Evolutionary conservation across 495 filamentous ascomycete species (phyloP).

Genomic region (Neurospora sp.): DNA sequence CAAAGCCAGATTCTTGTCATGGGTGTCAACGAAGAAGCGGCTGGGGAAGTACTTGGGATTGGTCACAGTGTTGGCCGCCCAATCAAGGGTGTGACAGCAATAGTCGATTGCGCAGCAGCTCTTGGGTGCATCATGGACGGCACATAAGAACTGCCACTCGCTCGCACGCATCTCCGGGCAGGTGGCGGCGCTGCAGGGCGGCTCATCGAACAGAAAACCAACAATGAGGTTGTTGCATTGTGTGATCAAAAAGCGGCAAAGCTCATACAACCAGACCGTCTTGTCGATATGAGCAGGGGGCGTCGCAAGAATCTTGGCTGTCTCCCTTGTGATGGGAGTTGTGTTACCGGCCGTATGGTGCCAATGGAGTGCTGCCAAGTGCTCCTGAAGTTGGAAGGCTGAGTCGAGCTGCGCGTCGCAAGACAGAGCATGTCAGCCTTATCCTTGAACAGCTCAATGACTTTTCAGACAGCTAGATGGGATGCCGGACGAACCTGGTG

Average conservation of each 20-base stretch:
- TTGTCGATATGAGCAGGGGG: conserved; percentile 73
- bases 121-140: conserved; percentile 91
- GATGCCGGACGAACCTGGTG: conserved; percentile 50
- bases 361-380: conserved; percentile 84
- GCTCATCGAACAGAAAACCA: conserved; percentile 80
- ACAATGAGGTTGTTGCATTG: conserved; percentile 88
- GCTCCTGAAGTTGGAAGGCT: conserved; percentile 96
- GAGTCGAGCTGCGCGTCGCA: conserved; percentile 61
- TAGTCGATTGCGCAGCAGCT: conserved; percentile 97
- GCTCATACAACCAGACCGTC: conserved; percentile 91
- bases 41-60: conserved; percentile 87
- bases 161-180: conserved; percentile 97
- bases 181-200: conserved; percentile 73
- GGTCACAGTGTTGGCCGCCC: conserved; percentile 85
- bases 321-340: conserved; percentile 60
- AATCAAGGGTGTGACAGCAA: conserved; percentile 95
- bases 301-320: conserved; percentile 61
- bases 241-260: conserved; percentile 87
- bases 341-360: conserved; percentile 58
- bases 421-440: not conserved
- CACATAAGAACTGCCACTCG: conserved; percentile 98
- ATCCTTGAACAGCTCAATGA: not conserved
- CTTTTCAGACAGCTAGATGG: not conserved
- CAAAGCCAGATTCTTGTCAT: conserved; percentile 55
- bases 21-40: conserved; percentile 57